phyloP scores from a whole-genome alignment of 345 rosid species.

The Passiflora organensis region DNA sequence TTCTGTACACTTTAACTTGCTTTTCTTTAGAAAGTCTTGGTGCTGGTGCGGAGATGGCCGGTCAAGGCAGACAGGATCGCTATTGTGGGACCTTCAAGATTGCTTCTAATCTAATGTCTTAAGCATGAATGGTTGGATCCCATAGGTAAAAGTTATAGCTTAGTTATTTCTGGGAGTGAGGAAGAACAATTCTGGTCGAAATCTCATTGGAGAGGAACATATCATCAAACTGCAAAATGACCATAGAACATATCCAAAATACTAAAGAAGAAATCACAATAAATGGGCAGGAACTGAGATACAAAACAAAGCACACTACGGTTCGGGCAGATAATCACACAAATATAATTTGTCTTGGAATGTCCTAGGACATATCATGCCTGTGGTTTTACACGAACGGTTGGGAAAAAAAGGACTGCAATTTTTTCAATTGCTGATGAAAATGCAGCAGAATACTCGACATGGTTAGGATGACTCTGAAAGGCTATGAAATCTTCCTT shows the following conservation, averaged over 20 bases:
- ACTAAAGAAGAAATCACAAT: slow-evolving; percentile 1
- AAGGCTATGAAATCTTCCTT: slow-evolving; percentile 71
- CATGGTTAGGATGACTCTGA: slow-evolving; percentile 60
- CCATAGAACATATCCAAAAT: slow-evolving; percentile 9
- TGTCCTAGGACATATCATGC: slow-evolving; percentile 6
- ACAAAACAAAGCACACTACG: slow-evolving; percentile 1
- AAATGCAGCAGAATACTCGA: slow-evolving; percentile 72
- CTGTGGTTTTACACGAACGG: slow-evolving; percentile 38
- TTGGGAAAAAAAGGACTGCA: slow-evolving; percentile 65
- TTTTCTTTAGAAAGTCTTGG: background rate
- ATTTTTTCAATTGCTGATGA: slow-evolving; percentile 71
- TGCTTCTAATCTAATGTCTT: background rate
- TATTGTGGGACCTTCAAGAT: slow-evolving; percentile 17
- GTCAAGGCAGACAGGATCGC: slow-evolving; percentile 16
- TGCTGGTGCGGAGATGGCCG: background rate
- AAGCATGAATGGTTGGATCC: slow-evolving; percentile 3
- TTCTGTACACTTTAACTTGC: background rate
- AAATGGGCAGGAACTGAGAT: background rate
- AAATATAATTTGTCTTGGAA: slow-evolving; percentile 1
- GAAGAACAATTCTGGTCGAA: background rate
- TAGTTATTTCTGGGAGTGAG: background rate
- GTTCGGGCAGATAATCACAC: slow-evolving; percentile 1
- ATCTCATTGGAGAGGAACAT: too few relatives aligned
- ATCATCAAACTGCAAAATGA: slow-evolving; percentile 1
- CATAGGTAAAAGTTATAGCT: slow-evolving; percentile 12